phyloP scores from a whole-genome alignment of 139 green algal genomes.

The Chlorella sp. region DNA sequence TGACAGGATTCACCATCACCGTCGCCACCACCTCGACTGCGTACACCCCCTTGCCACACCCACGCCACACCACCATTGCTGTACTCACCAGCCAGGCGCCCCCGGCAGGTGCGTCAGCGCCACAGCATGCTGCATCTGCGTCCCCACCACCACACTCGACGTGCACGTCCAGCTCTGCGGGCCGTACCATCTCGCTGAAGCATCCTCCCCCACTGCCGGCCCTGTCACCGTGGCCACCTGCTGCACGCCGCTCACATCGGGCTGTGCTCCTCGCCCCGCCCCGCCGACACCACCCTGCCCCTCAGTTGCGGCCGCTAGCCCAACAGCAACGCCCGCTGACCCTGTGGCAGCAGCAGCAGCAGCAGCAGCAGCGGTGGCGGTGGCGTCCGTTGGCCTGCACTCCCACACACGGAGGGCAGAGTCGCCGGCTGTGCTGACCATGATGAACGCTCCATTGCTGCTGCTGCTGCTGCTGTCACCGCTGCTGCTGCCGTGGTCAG shows the following conservation, averaged over 20 bases:
- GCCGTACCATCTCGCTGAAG: neutral
- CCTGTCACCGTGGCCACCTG: neutral
- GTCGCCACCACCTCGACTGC: no score
- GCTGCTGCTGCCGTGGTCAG: neutral
- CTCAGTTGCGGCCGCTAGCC: neutral
- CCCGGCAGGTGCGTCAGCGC: constrained; percentile 45
- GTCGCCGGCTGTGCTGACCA: constrained; percentile 40
- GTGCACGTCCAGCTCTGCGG: constrained; percentile 25
- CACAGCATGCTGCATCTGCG: constrained; percentile 47
- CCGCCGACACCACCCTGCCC: neutral
- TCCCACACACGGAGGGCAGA: constrained; percentile 8
- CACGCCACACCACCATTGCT: no score
- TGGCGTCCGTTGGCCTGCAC: constrained; percentile 7
- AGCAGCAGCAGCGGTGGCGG: neutral
- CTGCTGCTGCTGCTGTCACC: constrained; percentile 2
- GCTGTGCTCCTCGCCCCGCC: neutral
- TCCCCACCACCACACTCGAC: constrained; percentile 35
- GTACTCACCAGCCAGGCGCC: constrained; percentile 34
- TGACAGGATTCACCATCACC: no score
- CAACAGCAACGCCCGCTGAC: neutral
- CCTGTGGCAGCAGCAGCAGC: neutral
- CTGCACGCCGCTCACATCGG: neutral
- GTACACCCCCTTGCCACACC: no score
- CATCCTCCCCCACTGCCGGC: neutral
- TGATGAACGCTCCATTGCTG: neutral